Base-by-base conservation (phyloP, 2,329 filamentous ascomycete genomes). In the Beauveria rudraprayagi region DNA sequence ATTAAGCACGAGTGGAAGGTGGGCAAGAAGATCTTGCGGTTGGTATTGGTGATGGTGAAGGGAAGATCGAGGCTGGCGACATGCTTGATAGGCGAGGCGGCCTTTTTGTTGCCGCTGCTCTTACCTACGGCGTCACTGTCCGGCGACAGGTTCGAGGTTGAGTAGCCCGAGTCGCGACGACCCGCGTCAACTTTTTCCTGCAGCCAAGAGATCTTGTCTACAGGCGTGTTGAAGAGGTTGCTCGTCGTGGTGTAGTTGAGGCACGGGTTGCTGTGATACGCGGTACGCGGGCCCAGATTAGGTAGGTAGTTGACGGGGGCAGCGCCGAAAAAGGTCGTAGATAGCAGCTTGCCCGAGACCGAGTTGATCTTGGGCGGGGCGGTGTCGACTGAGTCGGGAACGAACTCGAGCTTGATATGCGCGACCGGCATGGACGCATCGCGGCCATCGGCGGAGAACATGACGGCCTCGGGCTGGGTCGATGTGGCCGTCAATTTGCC, bases 1-100 rank as follows among this genome's bases (percentile, higher is more conserved):
- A 77, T 73, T 68, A 85, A 78, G 72, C 83, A 85, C 9, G 79
- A 80, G 72, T 84, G 80, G 67, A 85, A 85, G 5, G 80, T 81
- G 0, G 83, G 83, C 24, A 84, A 64, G 65, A 84, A 82, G 9
- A 77, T 73, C 68, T 78, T 81, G 67, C 76, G 78, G 70, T 76
- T 78, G 30, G 71, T 68, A 9, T 72, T 69, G 4, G 81, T 80
- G 37, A 85, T 68, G 17, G 70, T 68, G 62, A 85, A 72, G 1
- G 82, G 81, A 1, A 85, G 68, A 47, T 76, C 70, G 10, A 85
- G 64, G 5, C 70, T 70, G 0, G 80, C 69, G 1, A 73, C 71
- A 67, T 82, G 75, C 63, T 69, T 70, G 64, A 77, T 63, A 1
- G 71, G 70, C 14, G 72, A 68, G n/a, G 70, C 67, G 14, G 66